A percentile compares a stretch with the other conserved stretches of the same genome.
These are phyloP conservation scores for Termitomyces sp. DNA, from an alignment of 768 basidiomycete genomes.

Conservation along the genomic window DNA sequence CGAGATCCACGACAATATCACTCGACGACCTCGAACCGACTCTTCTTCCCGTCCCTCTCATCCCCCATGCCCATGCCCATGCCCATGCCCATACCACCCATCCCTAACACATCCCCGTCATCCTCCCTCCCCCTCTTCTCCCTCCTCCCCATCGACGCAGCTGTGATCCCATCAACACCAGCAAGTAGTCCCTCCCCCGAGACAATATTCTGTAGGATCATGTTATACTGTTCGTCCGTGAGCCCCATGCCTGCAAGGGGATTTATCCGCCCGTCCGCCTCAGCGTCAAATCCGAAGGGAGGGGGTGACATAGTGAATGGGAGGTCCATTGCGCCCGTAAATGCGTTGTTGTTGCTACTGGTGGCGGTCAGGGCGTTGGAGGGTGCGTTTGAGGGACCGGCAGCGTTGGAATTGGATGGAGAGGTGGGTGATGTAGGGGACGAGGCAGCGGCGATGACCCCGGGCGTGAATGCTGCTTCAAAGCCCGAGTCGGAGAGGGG, in stretches of 20 bases:
- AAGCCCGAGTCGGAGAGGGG: slow-evolving; percentile 50
- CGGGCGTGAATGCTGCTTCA: slow-evolving; percentile 45
- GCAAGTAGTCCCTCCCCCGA: slow-evolving; percentile 51
- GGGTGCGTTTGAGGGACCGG: background rate
- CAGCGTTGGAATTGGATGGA: slow-evolving; percentile 16
- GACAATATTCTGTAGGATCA: slow-evolving; percentile 72
- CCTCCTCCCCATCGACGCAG: slow-evolving; percentile 1
- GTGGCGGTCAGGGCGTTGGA: slow-evolving; percentile 3
- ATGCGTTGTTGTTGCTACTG: slow-evolving; percentile 5
- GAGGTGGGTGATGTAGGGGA: slow-evolving; percentile 17
- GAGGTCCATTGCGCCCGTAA: slow-evolving; percentile 2
- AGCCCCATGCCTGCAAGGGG: slow-evolving; percentile 86
- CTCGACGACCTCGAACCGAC: slow-evolving; percentile 2
- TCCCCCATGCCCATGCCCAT: background rate
- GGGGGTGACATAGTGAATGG: background rate
- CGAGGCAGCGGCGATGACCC: slow-evolving; percentile 5
- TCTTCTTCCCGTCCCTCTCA: slow-evolving; percentile 3
- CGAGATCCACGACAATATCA: background rate
- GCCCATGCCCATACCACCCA: background rate
- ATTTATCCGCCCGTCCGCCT: slow-evolving; percentile 62
- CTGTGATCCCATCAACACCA: slow-evolving; percentile 19
- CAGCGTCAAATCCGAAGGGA: slow-evolving; percentile 24
- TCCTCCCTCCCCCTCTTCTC: slow-evolving; percentile 2
- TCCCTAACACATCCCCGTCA: background rate
- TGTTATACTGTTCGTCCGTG: slow-evolving; percentile 81